Percentiles rank a stretch among this genome's conserved stretches.
Evolutionary conservation across 331 rosid genomes (phyloP).

Genomic region (Quercus tomentella): DNA sequence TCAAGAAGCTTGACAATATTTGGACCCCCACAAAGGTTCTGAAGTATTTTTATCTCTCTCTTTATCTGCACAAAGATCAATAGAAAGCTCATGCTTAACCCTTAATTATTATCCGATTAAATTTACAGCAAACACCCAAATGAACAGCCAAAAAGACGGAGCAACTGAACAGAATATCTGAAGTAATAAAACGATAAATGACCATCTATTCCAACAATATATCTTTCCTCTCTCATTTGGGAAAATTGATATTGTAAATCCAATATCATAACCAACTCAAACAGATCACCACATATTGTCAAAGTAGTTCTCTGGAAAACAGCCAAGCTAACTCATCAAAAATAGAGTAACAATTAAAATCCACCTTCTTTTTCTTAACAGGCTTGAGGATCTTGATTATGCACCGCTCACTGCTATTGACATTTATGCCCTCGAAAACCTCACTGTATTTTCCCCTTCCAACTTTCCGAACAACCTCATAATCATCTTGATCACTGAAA

Average conservation of each 20-base stretch:
- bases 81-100: constrained; percentile 6
- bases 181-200: not conserved
- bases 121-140: not conserved
- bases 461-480: constrained; percentile 87
- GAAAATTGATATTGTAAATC: not conserved
- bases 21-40: constrained; percentile 91
- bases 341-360: not conserved
- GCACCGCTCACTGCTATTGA: constrained; percentile 80
- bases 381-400: constrained; percentile 93
- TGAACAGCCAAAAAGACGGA: not conserved
- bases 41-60: constrained; percentile 93
- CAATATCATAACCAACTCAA: not conserved
- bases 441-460: constrained; percentile 96
- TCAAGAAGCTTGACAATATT: constrained; percentile 87
- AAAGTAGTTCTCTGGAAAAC: not conserved
- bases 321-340: not conserved
- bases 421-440: constrained; percentile 88
- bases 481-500: constrained; percentile 86
- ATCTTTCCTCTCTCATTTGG: not conserved
- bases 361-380: constrained; percentile 88
- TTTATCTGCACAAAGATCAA: constrained; percentile 56
- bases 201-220: not conserved
- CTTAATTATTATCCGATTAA: not conserved
- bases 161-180: not conserved
- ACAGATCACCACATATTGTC: not conserved